Percentiles rank a stretch among this genome's conserved stretches.
These are phyloP conservation scores for Hydrangea macrophylla DNA, from an alignment of 148 eudicot species.

Conservation along the genomic window DNA sequence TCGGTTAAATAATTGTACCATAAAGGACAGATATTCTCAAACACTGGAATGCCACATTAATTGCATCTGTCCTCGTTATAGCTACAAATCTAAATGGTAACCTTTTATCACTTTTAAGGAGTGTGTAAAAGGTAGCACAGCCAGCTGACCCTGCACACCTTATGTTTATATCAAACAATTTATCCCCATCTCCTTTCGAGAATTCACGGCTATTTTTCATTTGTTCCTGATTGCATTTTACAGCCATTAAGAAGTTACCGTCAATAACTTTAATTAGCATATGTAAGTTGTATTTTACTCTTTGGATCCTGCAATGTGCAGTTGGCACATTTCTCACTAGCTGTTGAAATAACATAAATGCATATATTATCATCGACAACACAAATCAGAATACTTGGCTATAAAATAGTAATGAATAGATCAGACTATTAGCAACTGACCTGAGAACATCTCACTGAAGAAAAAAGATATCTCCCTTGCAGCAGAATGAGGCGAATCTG, in stretches of 20 bases:
- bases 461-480: slow-evolving; percentile 77
- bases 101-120: too few relatives aligned
- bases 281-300: neutral
- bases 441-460: slow-evolving; percentile 44
- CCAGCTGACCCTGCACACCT: neutral
- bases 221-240: too few relatives aligned
- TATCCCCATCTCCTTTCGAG: too few relatives aligned
- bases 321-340: neutral
- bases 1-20: neutral
- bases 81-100: neutral
- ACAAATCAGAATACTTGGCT: neutral
- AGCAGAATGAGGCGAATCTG: slow-evolving; percentile 84
- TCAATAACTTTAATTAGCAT: neutral
- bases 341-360: neutral
- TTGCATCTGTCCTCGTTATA: neutral
- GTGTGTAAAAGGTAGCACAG: too few relatives aligned
- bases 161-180: too few relatives aligned
- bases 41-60: neutral
- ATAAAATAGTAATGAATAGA: neutral
- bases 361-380: neutral
- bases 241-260: too few relatives aligned
- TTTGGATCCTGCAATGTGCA: neutral
- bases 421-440: slow-evolving; percentile 20
- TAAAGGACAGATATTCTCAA: neutral
- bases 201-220: too few relatives aligned